These are phyloP conservation scores for Hymenoscyphus scutula DNA, from an alignment of 2,329 filamentous ascomycete species.

Conservation along the genomic window DNA sequence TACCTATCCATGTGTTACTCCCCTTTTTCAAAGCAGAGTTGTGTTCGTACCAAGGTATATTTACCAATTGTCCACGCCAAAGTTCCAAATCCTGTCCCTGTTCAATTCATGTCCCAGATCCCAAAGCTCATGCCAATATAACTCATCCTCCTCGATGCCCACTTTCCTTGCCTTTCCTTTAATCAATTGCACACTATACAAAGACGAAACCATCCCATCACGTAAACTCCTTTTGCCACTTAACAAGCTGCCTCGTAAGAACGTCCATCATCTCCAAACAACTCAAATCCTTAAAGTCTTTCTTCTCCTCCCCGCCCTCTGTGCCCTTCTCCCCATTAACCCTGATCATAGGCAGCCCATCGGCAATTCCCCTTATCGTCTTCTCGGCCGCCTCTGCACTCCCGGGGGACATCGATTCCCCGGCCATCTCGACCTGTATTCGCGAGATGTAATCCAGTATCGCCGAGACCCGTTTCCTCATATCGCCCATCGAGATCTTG, in stretches of 20 bases:
- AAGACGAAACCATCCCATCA: constrained; percentile 13
- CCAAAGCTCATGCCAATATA: too few relatives aligned
- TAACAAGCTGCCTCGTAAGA: constrained; percentile 40
- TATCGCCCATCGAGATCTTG: constrained; percentile 81
- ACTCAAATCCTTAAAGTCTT: constrained; percentile 71
- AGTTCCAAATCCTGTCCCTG: neutral
- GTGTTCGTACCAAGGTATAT: neutral
- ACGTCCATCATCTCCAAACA: constrained; percentile 42
- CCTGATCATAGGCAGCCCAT: constrained; percentile 36
- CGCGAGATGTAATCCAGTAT: constrained; percentile 89
- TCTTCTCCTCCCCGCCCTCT: constrained; percentile 37
- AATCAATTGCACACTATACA: neutral
- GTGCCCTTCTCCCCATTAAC: constrained; percentile 38
- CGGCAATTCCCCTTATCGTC: constrained; percentile 37
- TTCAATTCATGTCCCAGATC: neutral
- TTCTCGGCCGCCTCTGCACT: constrained; percentile 40
- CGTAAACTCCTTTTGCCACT: constrained; percentile 38
- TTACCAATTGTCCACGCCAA: neutral
- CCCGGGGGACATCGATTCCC: constrained; percentile 49
- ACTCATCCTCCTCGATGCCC: neutral
- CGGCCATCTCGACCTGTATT: constrained; percentile 83
- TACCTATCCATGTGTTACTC: too few relatives aligned
- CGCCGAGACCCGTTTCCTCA: constrained; percentile 77
- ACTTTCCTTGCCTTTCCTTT: neutral
- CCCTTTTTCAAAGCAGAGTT: too few relatives aligned